Conservation (phyloP, 176 grass and related monocot genomes). For the Stipa capillata region DNA sequence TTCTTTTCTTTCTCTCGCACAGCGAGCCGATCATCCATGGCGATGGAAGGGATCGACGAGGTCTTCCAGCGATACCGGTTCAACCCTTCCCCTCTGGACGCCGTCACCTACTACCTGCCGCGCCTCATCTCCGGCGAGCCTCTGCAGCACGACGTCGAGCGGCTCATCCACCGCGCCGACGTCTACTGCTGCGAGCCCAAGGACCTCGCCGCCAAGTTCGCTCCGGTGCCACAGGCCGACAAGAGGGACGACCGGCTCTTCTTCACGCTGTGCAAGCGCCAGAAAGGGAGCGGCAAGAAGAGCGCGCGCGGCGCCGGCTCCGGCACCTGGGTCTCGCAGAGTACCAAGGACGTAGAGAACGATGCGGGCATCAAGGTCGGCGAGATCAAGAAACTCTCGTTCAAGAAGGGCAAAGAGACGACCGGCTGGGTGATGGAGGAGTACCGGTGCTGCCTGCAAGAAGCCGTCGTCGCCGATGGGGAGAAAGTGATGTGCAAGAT, state of each 20-base stretch:
- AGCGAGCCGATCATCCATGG: background rate
- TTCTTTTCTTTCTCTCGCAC: background rate
- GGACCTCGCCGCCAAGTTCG: background rate
- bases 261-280: background rate
- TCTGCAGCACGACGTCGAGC: background rate
- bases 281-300: background rate
- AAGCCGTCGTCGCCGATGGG: background rate
- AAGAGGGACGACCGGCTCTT: background rate
- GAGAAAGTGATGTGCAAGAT: background rate
- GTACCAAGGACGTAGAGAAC: background rate
- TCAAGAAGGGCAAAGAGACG: background rate
- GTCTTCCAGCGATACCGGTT: background rate
- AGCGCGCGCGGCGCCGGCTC: background rate
- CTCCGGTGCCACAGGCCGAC: background rate
- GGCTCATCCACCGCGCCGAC: background rate
- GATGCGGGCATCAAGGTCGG: too few species aligned
- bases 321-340: background rate
- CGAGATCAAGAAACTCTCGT: background rate
- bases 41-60: background rate
- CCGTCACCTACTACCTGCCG: background rate
- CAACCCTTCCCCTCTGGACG: background rate
- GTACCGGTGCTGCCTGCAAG: background rate
- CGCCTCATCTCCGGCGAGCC: slow-evolving; percentile 2
- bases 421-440: background rate
- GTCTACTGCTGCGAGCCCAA: background rate